Evolutionary conservation across 202 grass and related monocot genomes (phyloP).

Genomic region (Carex arenaria): DNA sequence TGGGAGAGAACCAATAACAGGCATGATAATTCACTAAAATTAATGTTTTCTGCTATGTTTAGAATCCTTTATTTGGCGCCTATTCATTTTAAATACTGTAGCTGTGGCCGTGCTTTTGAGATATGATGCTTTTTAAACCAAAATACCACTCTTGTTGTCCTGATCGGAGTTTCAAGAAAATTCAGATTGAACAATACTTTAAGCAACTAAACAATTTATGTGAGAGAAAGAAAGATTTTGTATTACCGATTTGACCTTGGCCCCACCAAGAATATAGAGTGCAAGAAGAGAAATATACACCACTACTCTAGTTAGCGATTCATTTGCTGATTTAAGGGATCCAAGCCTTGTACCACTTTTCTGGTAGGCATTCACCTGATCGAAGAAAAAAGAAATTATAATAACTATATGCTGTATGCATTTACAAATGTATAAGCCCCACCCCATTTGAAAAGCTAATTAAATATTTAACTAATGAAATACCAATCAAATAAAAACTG

Average conservation of each 20-base stretch:
- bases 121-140: neutral
- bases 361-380: constrained; percentile 70
- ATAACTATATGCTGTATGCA: neutral
- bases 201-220: neutral
- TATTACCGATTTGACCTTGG: constrained; percentile 88
- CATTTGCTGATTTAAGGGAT: constrained; percentile 85
- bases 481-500: neutral
- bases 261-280: constrained; percentile 85
- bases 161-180: neutral
- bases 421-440: neutral
- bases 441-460: neutral
- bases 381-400: constrained; percentile 20
- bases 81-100: neutral
- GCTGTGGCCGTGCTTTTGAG: neutral
- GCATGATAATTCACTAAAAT: neutral
- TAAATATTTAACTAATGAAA: neutral
- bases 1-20: neutral
- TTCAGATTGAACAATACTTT: neutral
- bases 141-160: neutral
- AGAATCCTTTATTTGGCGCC: neutral
- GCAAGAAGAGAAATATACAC: constrained; percentile 88
- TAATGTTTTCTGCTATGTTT: neutral
- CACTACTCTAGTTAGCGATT: constrained; percentile 81
- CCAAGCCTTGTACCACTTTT: constrained; percentile 82
- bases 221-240: neutral